These are phyloP conservation scores for Lineolata rhizophorae DNA, from an alignment of 495 filamentous ascomycete species.

Conservation along the genomic window DNA sequence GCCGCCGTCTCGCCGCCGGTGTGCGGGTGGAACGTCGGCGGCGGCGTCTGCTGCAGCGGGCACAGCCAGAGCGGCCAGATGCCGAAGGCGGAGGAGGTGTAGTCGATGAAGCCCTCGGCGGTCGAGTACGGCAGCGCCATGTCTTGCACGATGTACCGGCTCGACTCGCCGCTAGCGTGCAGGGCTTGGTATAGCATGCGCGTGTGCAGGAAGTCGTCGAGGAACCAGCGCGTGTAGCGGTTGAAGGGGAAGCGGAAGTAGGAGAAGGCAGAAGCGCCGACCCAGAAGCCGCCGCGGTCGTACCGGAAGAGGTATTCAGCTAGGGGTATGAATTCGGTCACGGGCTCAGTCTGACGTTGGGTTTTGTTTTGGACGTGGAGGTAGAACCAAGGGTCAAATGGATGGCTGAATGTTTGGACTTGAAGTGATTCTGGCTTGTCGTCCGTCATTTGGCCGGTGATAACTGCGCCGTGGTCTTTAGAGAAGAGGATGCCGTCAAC, in stretches of 20 bases:
- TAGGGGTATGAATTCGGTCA: constrained; percentile 28
- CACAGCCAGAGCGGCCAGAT: constrained; percentile 40
- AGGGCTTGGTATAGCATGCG: constrained; percentile 38
- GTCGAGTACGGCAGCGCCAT: constrained; percentile 28
- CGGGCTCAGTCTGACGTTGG: constrained; percentile 8
- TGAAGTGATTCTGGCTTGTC: constrained; percentile 12
- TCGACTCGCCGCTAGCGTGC: constrained; percentile 26
- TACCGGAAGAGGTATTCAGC: constrained; percentile 41
- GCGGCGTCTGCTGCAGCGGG: constrained; percentile 21
- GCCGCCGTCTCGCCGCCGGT: constrained; percentile 11
- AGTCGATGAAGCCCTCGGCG: constrained; percentile 27
- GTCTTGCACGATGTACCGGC: constrained; percentile 32
- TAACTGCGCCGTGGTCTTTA: constrained; percentile 25
- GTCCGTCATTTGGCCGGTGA: constrained; percentile 27
- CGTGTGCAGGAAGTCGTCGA: constrained; percentile 42
- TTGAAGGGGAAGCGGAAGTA: constrained; percentile 36
- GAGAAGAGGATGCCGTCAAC: constrained; percentile 27
- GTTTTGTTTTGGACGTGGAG: constrained; percentile 21
- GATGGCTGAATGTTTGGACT: constrained; percentile 22
- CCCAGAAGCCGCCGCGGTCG: constrained; percentile 40
- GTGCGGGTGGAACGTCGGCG: constrained; percentile 26
- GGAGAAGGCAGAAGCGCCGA: constrained; percentile 28
- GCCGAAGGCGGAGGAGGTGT: constrained; percentile 20
- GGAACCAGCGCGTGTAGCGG: constrained; percentile 27
- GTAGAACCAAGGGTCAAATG: constrained; percentile 37